Evolutionary conservation across 2,329 filamentous ascomycete genomes (phyloP).

Genomic region (Reticulascus tulasneorum): DNA sequence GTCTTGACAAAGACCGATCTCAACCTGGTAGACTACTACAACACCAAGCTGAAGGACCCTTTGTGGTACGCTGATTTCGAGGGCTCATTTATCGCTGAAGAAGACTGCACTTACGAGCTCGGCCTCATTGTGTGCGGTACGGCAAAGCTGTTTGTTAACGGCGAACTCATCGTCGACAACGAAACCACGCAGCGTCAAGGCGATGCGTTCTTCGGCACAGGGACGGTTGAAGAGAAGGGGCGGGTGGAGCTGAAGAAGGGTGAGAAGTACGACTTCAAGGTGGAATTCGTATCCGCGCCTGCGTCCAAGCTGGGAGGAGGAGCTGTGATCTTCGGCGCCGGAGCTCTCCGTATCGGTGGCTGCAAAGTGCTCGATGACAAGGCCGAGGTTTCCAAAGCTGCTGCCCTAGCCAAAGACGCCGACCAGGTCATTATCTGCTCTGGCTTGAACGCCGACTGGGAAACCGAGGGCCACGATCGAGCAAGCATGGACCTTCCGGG

Average conservation of each 20-base stretch:
- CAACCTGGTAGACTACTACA: constrained; percentile 45
- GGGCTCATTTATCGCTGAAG: constrained; percentile 55
- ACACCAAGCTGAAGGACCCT: constrained; percentile 46
- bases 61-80: constrained; percentile 61
- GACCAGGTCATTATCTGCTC: constrained; percentile 77
- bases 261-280: constrained; percentile 52
- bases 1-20: constrained; percentile 45
- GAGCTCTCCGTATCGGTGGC: constrained; percentile 60
- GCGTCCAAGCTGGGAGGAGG: constrained; percentile 51
- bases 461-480: constrained; percentile 68
- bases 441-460: constrained; percentile 69
- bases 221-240: constrained; percentile 61
- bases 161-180: constrained; percentile 61
- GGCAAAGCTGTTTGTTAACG: constrained; percentile 62
- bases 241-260: constrained; percentile 54
- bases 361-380: constrained; percentile 54
- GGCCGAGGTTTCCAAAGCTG: constrained; percentile 62
- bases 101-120: constrained; percentile 60
- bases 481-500: constrained; percentile 70
- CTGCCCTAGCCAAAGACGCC: constrained; percentile 61
- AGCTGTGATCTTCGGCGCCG: constrained; percentile 50
- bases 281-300: constrained; percentile 58
- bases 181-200: constrained; percentile 58
- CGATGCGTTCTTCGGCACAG: constrained; percentile 62
- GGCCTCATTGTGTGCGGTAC: constrained; percentile 63